Conservation (phyloP, 1,284 basidiomycete species). For the Testicularia cyperi region DNA sequence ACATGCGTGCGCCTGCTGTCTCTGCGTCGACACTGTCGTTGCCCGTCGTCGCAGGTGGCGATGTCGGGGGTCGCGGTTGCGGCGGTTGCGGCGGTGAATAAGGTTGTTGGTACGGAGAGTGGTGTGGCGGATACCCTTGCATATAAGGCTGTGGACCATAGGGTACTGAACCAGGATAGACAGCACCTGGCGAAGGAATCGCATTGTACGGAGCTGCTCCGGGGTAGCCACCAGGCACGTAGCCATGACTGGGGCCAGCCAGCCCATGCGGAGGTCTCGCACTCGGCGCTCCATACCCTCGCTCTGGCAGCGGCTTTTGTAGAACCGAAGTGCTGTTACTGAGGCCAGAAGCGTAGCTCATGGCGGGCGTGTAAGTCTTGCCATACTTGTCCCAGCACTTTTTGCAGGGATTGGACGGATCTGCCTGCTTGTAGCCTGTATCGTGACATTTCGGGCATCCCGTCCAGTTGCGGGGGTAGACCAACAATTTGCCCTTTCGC, state of each 20-base stretch:
- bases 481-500: constrained; percentile 36
- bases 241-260: constrained; percentile 15
- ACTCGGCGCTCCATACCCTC: background rate
- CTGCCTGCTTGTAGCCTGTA: constrained; percentile 41
- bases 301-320: constrained; percentile 30
- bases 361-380: constrained; percentile 23
- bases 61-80: background rate
- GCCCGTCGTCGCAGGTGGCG: constrained; percentile 2
- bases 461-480: constrained; percentile 31
- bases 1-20: constrained; percentile 31
- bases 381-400: constrained; percentile 45
- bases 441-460: constrained; percentile 42
- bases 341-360: constrained; percentile 33
- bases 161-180: too few relatives aligned
- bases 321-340: constrained; percentile 8
- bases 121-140: constrained; percentile 5
- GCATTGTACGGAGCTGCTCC: constrained; percentile 4
- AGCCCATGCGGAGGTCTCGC: background rate
- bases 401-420: constrained; percentile 36
- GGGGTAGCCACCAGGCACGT: constrained; percentile 25
- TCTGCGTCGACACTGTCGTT: constrained; percentile 17
- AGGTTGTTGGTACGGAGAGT: constrained; percentile 3
- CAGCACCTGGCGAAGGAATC: too few relatives aligned
- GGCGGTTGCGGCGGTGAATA: background rate
- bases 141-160: background rate